These are phyloP conservation scores for Chaetomiaceae sp. DNA, from an alignment of 2,329 filamentous ascomycete genomes.

Conservation along the genomic window DNA sequence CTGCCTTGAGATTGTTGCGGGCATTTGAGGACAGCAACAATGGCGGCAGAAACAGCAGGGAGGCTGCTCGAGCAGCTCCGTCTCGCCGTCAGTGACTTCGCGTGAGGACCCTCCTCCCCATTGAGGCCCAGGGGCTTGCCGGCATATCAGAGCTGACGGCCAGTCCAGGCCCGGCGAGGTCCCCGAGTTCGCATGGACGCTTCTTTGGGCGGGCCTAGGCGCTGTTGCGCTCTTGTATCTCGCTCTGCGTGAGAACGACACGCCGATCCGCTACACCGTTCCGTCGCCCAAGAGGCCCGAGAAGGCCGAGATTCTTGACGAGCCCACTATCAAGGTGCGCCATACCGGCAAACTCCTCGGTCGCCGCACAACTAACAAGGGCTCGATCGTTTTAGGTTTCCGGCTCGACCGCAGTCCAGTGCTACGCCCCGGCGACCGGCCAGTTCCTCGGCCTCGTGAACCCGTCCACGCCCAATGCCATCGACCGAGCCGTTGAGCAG, in stretches of 20 bases:
- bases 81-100: constrained; percentile 10
- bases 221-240: constrained; percentile 23
- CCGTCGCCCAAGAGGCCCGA: constrained; percentile 58
- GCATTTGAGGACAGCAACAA: constrained; percentile 8
- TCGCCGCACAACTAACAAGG: constrained; percentile 18
- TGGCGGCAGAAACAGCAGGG: constrained; percentile 12
- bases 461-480: constrained; percentile 68
- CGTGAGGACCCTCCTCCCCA: constrained; percentile 8
- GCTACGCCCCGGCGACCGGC: constrained; percentile 87
- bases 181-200: constrained; percentile 9
- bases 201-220: constrained; percentile 18
- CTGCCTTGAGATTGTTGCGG: neutral
- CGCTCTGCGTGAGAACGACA: constrained; percentile 34
- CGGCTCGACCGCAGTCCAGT: constrained; percentile 67
- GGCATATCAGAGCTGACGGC: neutral
- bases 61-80: constrained; percentile 22
- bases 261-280: constrained; percentile 55
- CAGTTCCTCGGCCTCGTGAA: constrained; percentile 74
- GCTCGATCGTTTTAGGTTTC: constrained; percentile 44
- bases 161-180: constrained; percentile 7
- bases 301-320: constrained; percentile 53
- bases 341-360: too few relatives aligned
- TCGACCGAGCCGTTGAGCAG: constrained; percentile 72
- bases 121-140: neutral
- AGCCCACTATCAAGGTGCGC: constrained; percentile 56